Evolutionary conservation across 2,329 filamentous ascomycete species (phyloP).

Genomic region (Talaromyces sp.): DNA sequence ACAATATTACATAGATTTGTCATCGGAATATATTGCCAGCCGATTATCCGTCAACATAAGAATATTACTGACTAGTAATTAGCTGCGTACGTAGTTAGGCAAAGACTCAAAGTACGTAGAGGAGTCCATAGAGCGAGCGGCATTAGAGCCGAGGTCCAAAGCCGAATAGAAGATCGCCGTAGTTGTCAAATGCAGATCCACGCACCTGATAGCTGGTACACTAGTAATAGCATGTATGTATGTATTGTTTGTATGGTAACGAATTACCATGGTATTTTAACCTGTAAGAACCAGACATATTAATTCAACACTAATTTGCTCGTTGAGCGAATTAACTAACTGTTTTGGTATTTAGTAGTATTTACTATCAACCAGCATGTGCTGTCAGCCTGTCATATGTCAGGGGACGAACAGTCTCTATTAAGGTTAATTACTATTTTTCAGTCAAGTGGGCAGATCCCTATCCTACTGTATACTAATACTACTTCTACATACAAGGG

Average conservation of each 20-base stretch:
- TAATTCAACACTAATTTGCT: neutral
- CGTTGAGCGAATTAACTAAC: neutral
- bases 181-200: constrained; percentile 6
- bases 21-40: neutral
- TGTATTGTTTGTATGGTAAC: neutral
- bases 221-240: neutral
- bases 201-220: neutral
- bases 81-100: neutral
- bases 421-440: neutral
- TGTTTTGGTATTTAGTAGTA: neutral
- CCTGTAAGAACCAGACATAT: neutral
- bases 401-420: neutral
- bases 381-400: neutral
- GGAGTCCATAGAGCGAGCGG: too few species aligned
- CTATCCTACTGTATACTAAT: neutral
- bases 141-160: neutral
- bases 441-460: neutral
- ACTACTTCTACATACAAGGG: neutral
- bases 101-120: neutral
- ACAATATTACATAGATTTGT: neutral
- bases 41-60: neutral
- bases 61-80: neutral
- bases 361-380: neutral
- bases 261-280: neutral
- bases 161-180: neutral